phyloP scores from a whole-genome alignment of 257 asterid genomes.

The Eucommia ulmoides region DNA sequence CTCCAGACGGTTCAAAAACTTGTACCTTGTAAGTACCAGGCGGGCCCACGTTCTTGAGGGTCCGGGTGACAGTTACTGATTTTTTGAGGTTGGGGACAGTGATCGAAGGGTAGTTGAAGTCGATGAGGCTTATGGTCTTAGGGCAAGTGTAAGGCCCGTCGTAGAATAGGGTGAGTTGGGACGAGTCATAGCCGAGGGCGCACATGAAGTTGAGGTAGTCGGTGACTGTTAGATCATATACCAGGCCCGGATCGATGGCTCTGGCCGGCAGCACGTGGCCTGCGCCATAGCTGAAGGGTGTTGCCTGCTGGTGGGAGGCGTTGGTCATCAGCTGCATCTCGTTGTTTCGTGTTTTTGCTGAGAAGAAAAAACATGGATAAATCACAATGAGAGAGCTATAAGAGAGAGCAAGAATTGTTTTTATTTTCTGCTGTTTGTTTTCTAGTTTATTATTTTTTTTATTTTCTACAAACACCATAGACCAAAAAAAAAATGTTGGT shows the following conservation, averaged over 20 bases:
- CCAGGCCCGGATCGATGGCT: too few relatives aligned
- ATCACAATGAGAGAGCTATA: not conserved
- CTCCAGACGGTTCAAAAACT: too few relatives aligned
- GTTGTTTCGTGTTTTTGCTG: not conserved
- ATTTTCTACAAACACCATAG: not conserved
- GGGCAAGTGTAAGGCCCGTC: not conserved
- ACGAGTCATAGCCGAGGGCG: not conserved
- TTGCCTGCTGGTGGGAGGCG: not conserved
- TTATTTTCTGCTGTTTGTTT: too few relatives aligned
- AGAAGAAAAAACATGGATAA: not conserved
- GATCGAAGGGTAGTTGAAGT: not conserved
- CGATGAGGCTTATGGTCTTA: not conserved
- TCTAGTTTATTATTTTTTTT: too few relatives aligned
- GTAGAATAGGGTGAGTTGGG: not conserved
- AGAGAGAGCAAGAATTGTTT: too few relatives aligned
- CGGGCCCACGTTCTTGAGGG: too few relatives aligned
- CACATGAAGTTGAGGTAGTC: too few relatives aligned
- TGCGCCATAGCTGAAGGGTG: not conserved
- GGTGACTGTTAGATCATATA: too few relatives aligned
- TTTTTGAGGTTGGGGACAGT: too few relatives aligned
- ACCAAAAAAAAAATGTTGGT: not conserved
- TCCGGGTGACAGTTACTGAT: too few relatives aligned
- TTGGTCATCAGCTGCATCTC: not conserved
- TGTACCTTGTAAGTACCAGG: too few relatives aligned
- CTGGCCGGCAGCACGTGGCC: not conserved